These are phyloP conservation scores for Fragilariopsis cylindrus DNA, from an alignment of 108 stramenopile species.

Conservation along the genomic window DNA sequence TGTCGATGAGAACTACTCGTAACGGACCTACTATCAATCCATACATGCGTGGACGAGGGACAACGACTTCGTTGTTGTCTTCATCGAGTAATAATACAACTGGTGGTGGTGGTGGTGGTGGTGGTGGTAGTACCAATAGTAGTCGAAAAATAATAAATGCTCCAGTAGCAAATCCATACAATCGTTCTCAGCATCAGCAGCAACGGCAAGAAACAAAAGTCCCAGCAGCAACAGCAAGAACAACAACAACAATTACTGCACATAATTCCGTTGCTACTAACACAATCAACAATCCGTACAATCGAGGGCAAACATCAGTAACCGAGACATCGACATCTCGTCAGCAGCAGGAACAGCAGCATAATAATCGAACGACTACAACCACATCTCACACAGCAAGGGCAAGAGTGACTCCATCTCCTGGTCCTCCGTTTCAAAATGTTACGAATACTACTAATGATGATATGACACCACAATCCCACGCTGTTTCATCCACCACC, in stretches of 20 bases:
- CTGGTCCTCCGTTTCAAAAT: background rate
- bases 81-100: too few species aligned
- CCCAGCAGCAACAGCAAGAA: background rate
- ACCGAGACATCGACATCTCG: background rate
- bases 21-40: too few species aligned
- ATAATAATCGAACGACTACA: background rate
- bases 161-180: conserved; percentile 68
- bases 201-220: background rate
- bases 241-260: conserved; percentile 5
- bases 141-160: conserved; percentile 71
- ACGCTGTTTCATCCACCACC: background rate
- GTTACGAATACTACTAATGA: too few species aligned
- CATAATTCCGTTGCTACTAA: background rate
- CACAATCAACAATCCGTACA: background rate
- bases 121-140: conserved; percentile 17
- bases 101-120: too few species aligned
- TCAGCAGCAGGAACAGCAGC: background rate
- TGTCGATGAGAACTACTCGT: too few species aligned
- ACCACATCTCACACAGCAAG: background rate
- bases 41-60: too few species aligned
- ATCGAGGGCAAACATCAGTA: too few species aligned
- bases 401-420: background rate
- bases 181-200: conserved; percentile 24
- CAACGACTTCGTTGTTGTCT: too few species aligned
- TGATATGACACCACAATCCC: too few species aligned